These are phyloP conservation scores for Grigorovia humatica DNA, from an alignment of 805 yeast genomes.

Conservation along the genomic window DNA sequence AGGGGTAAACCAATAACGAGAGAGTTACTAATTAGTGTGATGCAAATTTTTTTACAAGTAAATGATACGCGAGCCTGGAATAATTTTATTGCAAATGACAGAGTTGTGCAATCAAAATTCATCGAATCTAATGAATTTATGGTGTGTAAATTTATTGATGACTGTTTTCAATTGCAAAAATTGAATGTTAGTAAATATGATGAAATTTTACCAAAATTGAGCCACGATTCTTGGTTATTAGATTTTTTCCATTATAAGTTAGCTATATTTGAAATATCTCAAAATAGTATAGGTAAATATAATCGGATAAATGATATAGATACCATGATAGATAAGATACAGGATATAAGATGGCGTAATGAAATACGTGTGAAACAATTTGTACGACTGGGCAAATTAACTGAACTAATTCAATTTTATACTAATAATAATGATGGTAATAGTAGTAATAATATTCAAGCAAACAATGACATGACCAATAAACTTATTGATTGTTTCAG, in stretches of 20 bases:
- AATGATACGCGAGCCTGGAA: not conserved
- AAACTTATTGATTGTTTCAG: not conserved
- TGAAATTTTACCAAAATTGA: not conserved
- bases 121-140: not conserved
- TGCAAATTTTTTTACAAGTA: not conserved
- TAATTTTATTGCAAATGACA: conserved; percentile 6
- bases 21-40: not conserved
- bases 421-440: not conserved
- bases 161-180: not conserved
- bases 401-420: conserved; percentile 12
- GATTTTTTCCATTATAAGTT: not conserved
- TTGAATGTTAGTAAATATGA: no score
- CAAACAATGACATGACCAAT: not conserved
- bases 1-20: not conserved
- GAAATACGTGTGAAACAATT: not conserved
- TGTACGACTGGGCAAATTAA: not conserved
- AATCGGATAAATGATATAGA: not conserved
- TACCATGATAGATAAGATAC: not conserved
- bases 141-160: not conserved
- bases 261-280: conserved; percentile 7
- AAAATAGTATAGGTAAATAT: not conserved
- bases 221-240: no score
- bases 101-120: conserved; percentile 5
- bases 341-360: not conserved
- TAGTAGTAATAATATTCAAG: not conserved